These are phyloP conservation scores for Flaveria floridana DNA, from an alignment of 140 eudicot species.

Conservation along the genomic window DNA sequence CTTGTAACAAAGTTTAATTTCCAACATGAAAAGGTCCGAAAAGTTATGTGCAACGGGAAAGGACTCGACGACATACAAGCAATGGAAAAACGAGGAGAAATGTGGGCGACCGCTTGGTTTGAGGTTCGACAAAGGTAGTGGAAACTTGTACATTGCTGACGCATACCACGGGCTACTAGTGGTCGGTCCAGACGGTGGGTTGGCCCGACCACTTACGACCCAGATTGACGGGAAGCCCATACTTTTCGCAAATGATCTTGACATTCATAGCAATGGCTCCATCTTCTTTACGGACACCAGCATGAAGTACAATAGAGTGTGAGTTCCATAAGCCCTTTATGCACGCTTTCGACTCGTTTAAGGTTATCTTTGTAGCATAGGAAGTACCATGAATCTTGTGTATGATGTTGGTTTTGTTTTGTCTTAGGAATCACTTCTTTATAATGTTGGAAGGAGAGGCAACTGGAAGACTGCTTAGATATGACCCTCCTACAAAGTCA, in stretches of 20 bases:
- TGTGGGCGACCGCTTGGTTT: constrained; percentile 96
- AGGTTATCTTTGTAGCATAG: constrained; percentile 2
- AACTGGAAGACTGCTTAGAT: constrained; percentile 76
- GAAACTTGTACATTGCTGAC: constrained; percentile 84
- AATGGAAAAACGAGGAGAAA: constrained; percentile 61
- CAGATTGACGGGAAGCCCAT: constrained; percentile 67
- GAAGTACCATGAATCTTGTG: constrained; percentile 11
- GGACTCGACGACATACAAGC: constrained; percentile 77
- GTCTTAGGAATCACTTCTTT: constrained; percentile 70
- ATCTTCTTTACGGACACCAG: constrained; percentile 94
- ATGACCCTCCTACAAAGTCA: constrained; percentile 76
- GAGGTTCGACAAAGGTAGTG: constrained; percentile 64
- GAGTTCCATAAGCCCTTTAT: constrained; percentile 39
- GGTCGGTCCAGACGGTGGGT: constrained; percentile 85
- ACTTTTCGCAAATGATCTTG: constrained; percentile 95
- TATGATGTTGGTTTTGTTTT: constrained; percentile 15
- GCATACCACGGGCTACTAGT: constrained; percentile 80
- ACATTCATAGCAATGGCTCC: constrained; percentile 84
- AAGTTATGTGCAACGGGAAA: constrained; percentile 60
- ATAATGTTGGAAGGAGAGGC: constrained; percentile 95
- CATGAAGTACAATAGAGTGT: constrained; percentile 83
- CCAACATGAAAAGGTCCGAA: constrained; percentile 52
- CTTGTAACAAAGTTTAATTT: background rate
- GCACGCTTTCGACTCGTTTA: background rate
- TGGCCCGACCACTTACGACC: constrained; percentile 67